Evolutionary conservation across 2,329 filamentous ascomycete genomes (phyloP), one percentile per base, ranked within the genome.

Genomic region (Colletotrichum endophyticum): DNA sequence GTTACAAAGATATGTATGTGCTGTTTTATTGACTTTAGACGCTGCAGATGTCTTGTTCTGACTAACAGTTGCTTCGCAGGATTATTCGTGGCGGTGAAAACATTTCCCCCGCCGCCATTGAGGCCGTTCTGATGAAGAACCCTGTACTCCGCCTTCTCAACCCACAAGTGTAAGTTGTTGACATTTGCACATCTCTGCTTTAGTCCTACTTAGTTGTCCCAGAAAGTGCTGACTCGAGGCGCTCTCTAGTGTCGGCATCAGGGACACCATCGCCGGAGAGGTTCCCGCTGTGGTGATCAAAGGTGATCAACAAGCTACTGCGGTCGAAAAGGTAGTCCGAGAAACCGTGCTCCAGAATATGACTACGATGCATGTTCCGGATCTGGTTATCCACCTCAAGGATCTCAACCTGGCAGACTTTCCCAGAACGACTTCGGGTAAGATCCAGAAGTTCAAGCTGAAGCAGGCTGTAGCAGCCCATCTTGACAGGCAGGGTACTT

Each of bases 191-290:
- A 12, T 12, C 19, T 49, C 39, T 12, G 2, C 9, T n/a, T 22
- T 1, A n/a, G 8, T 49, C 9, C 9, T n/a, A 12, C 19, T n/a
- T 22, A 0, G 5, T 22, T n/a, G 11, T 6, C 16, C 0, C 8
- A 44, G 39, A 44, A n/a, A n/a, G 1, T 49, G 19, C 19, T 49
- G 19, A 49, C 39, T 1, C 19, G 9, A 49, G 0, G 19, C 11
- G 39, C 39, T 22, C 39, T 49, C 2, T 2, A 49, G 39, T 49
- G 39, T 49, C 19, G 39, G 39, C 5, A n/a, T 49, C 19, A 49
- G 39, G 11, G 39, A 49, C 19, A 49, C 5, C 39, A 49, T 49
- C 8, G 39, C 39, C 5, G 39, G 39, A 49, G 39, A 49, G 19
- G 19, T 49, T 49, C 39, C 39, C 19, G 39, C 39, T n/a, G 39